Evolutionary conservation across 176 grass and related monocot species (phyloP).

Genomic region (Triticum turgidum): DNA sequence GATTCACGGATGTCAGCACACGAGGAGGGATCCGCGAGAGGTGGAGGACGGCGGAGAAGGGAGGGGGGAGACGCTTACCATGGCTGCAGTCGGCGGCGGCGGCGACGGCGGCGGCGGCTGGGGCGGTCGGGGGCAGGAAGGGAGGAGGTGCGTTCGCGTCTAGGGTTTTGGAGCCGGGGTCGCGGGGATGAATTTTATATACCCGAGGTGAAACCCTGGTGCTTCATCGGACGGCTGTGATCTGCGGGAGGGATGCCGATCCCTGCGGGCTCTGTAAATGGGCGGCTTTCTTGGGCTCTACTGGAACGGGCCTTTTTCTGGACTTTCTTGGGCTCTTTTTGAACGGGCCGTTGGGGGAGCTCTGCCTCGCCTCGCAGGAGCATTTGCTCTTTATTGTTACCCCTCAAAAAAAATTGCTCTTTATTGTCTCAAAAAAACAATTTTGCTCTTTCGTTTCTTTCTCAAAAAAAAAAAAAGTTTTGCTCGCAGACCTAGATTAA

Average conservation of each 20-base stretch:
- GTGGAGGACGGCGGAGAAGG: too few species aligned
- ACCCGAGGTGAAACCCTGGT: slow-evolving; percentile 35
- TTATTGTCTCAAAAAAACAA: too few species aligned
- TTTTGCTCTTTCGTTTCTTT: neutral
- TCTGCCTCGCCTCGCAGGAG: neutral
- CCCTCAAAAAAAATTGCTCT: too few species aligned
- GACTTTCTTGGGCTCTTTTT: too few species aligned
- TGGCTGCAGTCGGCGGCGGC: slow-evolving; percentile 18
- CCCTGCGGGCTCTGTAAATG: neutral
- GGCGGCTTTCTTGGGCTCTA: neutral
- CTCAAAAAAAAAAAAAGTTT: too few species aligned
- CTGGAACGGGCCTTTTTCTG: neutral
- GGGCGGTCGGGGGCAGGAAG: neutral
- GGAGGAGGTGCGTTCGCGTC: slow-evolving; percentile 11
- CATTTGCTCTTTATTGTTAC: too few species aligned
- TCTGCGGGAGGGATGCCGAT: neutral
- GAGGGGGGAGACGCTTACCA: neutral
- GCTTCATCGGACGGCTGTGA: slow-evolving; percentile 40
- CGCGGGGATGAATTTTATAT: neutral
- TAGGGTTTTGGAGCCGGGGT: neutral
- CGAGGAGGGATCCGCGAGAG: neutral
- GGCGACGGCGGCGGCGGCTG: neutral
- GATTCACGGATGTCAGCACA: neutral
- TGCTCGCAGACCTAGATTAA: too few species aligned
- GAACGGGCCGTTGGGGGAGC: neutral